Evolutionary conservation across 441 rosid species (phyloP).

Genomic region (Pelargonium myrrhifolium): DNA sequence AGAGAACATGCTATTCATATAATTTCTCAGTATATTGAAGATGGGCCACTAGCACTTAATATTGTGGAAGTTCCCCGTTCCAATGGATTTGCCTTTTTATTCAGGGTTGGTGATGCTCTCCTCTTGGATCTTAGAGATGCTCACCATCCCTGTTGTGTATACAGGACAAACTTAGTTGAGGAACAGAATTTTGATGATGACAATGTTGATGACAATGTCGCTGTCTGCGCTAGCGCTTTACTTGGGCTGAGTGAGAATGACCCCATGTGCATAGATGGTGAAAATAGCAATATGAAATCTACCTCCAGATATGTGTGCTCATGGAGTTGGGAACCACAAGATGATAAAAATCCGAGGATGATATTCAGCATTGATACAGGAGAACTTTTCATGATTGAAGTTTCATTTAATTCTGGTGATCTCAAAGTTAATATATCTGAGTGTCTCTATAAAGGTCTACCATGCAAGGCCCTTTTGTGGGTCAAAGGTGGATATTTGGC

Average conservation of each 20-base stretch:
- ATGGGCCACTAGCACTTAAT: conserved; percentile 71
- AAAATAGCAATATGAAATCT: conserved; percentile 41
- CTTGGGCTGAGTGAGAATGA: conserved; percentile 87
- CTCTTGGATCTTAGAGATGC: conserved; percentile 94
- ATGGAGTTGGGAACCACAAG: conserved; percentile 91
- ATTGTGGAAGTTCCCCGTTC: conserved; percentile 84
- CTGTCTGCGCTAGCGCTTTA: conserved; percentile 69
- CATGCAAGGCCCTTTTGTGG: conserved; percentile 88
- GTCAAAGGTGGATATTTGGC: conserved; percentile 74
- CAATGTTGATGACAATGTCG: conserved; percentile 95
- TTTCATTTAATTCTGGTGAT: conserved; percentile 42
- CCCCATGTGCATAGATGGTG: conserved; percentile 93
- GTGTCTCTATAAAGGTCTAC: conserved; percentile 69
- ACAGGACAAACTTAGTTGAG: conserved; percentile 58
- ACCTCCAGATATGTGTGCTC: conserved; percentile 62
- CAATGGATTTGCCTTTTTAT: conserved; percentile 78
- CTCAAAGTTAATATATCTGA: conserved; percentile 59
- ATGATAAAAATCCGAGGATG: conserved; percentile 53
- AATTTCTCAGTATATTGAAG: conserved; percentile 51
- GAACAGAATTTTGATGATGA: conserved; percentile 77
- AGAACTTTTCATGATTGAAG: conserved; percentile 73
- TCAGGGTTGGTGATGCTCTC: conserved; percentile 88
- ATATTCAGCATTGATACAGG: conserved; percentile 80
- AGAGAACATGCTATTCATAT: conserved; percentile 43
- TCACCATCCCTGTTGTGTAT: conserved; percentile 57